A percentile compares a stretch with the other conserved stretches of the same genome.
Conservation (phyloP, 73 alveolate genomes). For the Effrenium voratum region DNA sequence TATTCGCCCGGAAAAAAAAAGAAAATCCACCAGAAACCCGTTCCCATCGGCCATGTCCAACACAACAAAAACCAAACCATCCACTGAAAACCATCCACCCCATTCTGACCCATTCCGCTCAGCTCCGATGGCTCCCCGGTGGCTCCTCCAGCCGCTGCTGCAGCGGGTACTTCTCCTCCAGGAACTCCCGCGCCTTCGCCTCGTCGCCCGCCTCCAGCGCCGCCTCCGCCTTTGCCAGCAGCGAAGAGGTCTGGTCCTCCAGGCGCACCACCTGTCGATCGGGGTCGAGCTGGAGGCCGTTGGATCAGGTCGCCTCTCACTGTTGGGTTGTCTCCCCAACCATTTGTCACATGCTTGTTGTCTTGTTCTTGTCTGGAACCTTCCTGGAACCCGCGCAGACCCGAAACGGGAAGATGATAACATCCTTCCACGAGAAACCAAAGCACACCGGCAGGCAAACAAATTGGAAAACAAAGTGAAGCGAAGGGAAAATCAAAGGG, state of each 20-base stretch:
- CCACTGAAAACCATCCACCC: not conserved
- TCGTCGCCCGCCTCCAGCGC: slow-evolving; percentile 58
- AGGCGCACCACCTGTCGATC: not conserved
- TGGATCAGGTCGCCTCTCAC: no score
- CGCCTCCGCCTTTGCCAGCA: not conserved
- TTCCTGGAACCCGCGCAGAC: no score
- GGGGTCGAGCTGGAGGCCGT: no score
- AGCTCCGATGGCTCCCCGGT: not conserved
- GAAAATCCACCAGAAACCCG: not conserved
- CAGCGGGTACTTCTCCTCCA: slow-evolving; percentile 32
- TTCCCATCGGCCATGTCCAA: not conserved
- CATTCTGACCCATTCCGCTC: not conserved
- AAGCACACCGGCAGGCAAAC: no score
- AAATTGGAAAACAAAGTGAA: no score
- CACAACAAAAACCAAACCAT: not conserved
- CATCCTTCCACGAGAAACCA: no score
- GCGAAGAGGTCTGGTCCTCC: not conserved
- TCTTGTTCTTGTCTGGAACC: no score
- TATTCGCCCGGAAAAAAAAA: not conserved
- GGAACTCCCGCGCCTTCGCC: slow-evolving; percentile 21
- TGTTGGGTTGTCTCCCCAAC: no score
- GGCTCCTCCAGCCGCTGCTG: slow-evolving; percentile 5
- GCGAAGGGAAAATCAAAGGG: no score
- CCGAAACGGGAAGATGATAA: no score
- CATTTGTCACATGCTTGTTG: no score